Evolutionary conservation across 2,329 filamentous ascomycete genomes (phyloP).

Genomic region (Emergomyces orientalis): DNA sequence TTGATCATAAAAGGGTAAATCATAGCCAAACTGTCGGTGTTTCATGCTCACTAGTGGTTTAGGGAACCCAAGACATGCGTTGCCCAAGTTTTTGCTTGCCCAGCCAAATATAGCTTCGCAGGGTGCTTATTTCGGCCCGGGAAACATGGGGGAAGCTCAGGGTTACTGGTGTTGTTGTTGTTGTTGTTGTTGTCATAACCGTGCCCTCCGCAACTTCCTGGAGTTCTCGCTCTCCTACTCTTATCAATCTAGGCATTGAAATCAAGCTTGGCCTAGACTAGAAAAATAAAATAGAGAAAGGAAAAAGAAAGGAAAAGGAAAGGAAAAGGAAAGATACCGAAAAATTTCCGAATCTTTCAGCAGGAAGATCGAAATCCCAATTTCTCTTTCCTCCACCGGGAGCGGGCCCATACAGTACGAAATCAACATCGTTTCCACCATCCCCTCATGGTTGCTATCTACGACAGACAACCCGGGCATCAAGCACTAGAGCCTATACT

Average conservation of each 20-base stretch:
- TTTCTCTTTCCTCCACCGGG: neutral
- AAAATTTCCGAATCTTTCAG: neutral
- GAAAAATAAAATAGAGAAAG: too few relatives aligned
- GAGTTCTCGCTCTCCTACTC: neutral
- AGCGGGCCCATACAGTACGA: neutral
- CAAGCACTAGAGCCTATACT: constrained; percentile 11
- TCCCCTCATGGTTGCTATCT: constrained; percentile 9
- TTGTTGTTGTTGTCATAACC: neutral
- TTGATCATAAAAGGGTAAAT: neutral
- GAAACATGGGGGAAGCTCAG: neutral
- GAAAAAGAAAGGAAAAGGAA: too few relatives aligned
- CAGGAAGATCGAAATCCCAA: neutral
- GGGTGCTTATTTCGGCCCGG: neutral
- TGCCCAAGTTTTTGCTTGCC: neutral
- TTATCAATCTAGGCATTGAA: neutral
- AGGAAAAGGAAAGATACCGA: neutral
- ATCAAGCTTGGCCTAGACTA: neutral
- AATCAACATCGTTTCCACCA: constrained; percentile 5
- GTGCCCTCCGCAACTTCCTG: neutral
- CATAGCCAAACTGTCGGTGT: neutral
- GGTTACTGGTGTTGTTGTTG: neutral
- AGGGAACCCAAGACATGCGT: neutral
- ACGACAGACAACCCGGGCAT: too few relatives aligned
- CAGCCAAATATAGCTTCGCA: neutral
- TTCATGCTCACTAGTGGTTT: neutral